These are phyloP conservation scores for Chimonanthus praecox DNA, from an alignment of 164 flowering plant species.

Conservation along the genomic window DNA sequence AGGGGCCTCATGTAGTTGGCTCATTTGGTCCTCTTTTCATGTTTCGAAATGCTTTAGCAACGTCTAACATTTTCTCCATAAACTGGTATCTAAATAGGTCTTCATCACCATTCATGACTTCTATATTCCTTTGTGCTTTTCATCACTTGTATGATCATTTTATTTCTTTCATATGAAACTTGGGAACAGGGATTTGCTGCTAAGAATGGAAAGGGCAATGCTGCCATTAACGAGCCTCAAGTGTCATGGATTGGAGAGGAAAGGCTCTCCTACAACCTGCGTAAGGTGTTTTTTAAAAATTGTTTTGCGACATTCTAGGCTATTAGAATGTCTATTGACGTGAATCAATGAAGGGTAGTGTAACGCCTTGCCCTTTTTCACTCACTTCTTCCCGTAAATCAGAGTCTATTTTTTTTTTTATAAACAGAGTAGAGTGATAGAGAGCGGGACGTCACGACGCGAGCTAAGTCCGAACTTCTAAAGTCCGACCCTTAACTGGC, in stretches of 20 bases:
- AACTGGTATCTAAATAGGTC: background rate
- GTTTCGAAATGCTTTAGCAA: background rate
- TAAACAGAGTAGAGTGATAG: no score
- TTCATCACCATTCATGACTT: no score
- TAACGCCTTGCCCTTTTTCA: no score
- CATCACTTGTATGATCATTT: background rate
- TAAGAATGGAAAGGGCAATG: slow-evolving; percentile 21
- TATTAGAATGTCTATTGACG: no score
- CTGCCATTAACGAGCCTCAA: slow-evolving; percentile 8
- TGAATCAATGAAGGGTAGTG: no score
- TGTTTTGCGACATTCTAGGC: background rate
- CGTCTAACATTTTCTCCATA: background rate
- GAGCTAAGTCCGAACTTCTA: no score
- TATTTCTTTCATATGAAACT: background rate
- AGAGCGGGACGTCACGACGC: no score
- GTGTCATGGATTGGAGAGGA: slow-evolving; percentile 19
- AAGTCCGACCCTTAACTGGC: no score
- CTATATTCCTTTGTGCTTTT: background rate
- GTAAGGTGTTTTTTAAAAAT: slow-evolving; percentile 36
- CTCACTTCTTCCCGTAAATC: no score
- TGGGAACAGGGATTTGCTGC: slow-evolving; percentile 29
- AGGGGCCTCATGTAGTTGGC: background rate
- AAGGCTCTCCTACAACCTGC: slow-evolving; percentile 50
- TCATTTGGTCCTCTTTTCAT: no score
- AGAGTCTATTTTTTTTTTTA: no score